Percentiles rank a stretch among this genome's conserved stretches.
Evolutionary conservation across 2,329 filamentous ascomycete genomes (phyloP).

Genomic region (Parastagonospora nodorum): DNA sequence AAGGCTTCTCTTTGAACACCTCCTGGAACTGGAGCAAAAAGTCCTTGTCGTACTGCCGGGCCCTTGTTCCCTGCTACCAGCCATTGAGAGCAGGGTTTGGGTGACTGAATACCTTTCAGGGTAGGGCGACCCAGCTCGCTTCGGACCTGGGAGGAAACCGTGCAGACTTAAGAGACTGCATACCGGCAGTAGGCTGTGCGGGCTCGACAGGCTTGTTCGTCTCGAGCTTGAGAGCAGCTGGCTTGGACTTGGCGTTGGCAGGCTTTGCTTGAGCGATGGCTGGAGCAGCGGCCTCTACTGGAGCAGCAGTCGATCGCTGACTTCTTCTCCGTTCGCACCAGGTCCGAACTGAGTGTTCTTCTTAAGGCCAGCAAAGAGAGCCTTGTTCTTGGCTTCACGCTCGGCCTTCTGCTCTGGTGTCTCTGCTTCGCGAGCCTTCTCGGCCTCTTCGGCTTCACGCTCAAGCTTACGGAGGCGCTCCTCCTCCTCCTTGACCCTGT

Average conservation of each 20-base stretch:
- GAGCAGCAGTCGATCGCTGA: slow-evolving; percentile 39
- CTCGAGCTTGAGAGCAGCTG: slow-evolving; percentile 84
- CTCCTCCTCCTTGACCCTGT: slow-evolving; percentile 56
- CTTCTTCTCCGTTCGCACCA: slow-evolving; percentile 42
- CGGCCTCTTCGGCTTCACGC: slow-evolving; percentile 55
- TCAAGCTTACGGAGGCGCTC: slow-evolving; percentile 55
- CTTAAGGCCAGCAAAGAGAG: slow-evolving; percentile 54
- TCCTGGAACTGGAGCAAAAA: slow-evolving; percentile 96
- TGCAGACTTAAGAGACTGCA: slow-evolving; percentile 90
- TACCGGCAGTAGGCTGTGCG: slow-evolving; percentile 88
- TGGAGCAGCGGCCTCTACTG: slow-evolving; percentile 54
- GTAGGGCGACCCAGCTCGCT: slow-evolving; percentile 73
- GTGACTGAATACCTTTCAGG: slow-evolving; percentile 80
- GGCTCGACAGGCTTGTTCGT: slow-evolving; percentile 88
- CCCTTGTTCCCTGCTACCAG: slow-evolving; percentile 77
- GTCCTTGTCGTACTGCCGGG: slow-evolving; percentile 93
- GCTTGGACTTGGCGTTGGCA: slow-evolving; percentile 73
- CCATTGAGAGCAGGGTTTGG: slow-evolving; percentile 93
- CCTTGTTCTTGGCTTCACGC: slow-evolving; percentile 38
- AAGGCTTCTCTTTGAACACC: slow-evolving; percentile 96
- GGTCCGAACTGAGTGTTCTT: slow-evolving; percentile 55
- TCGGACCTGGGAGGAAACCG: slow-evolving; percentile 82
- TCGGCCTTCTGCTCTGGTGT: slow-evolving; percentile 51
- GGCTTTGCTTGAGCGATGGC: slow-evolving; percentile 33
- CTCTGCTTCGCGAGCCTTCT: slow-evolving; percentile 50